phyloP scores from a whole-genome alignment of 345 rosid species.

The Gynandropsis gynandra region DNA sequence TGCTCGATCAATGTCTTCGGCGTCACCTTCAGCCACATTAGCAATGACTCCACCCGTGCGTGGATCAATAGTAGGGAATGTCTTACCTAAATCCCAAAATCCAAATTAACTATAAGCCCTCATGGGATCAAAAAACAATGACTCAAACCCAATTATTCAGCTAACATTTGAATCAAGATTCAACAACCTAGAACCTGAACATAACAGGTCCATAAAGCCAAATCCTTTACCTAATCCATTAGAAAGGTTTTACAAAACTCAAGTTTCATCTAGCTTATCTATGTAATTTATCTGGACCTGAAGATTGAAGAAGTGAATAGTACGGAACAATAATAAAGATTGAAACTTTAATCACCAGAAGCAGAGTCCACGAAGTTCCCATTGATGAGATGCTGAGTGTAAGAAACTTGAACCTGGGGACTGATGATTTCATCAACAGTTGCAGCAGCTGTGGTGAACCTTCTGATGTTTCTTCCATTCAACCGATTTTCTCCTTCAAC shows the following conservation, averaged over 20 bases:
- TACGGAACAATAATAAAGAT: not conserved
- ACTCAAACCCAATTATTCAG: too few species aligned
- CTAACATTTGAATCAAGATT: too few species aligned
- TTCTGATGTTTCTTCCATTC: slow-evolving; percentile 29
- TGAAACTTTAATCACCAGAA: slow-evolving; percentile 51
- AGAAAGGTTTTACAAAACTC: too few species aligned
- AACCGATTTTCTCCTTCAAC: slow-evolving; percentile 33
- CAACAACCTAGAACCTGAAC: not conserved
- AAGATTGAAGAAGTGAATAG: not conserved
- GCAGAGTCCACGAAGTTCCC: slow-evolving; percentile 84
- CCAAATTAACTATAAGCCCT: not conserved
- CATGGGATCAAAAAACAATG: not conserved
- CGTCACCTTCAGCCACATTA: slow-evolving; percentile 89
- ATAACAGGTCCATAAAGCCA: too few species aligned
- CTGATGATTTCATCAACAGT: slow-evolving; percentile 51
- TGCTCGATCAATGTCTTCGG: slow-evolving; percentile 76
- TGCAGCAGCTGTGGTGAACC: slow-evolving; percentile 57
- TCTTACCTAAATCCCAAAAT: slow-evolving; percentile 36
- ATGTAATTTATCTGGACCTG: not conserved
- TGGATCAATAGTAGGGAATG: slow-evolving; percentile 85
- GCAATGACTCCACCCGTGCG: slow-evolving; percentile 87
- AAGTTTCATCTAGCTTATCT: not conserved
- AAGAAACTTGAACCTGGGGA: slow-evolving; percentile 59
- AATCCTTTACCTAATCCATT: too few species aligned
- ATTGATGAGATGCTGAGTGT: slow-evolving; percentile 66